Percentiles rank a stretch among this genome's conserved stretches.
Evolutionary conservation across 2,329 filamentous ascomycete species (phyloP).

Genomic region (Phialophora tarda): DNA sequence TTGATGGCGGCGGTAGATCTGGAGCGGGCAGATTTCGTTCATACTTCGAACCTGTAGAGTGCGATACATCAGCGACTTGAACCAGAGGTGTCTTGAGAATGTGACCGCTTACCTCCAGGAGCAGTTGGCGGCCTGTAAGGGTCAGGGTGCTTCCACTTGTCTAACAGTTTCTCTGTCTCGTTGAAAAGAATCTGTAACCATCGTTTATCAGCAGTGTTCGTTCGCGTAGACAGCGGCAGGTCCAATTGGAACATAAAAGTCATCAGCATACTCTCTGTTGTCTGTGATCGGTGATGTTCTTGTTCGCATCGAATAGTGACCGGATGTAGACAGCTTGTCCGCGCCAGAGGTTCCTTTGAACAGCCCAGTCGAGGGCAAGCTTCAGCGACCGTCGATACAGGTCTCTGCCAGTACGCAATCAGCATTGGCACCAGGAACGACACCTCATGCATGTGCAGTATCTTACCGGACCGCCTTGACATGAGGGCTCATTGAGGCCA

Average conservation of each 20-base stretch:
- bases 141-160: constrained; percentile 97
- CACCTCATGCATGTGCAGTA: constrained; percentile 8
- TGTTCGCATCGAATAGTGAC: constrained; percentile 91
- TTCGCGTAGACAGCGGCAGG: neutral
- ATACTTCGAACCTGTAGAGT: constrained; percentile 80
- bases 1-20: constrained; percentile 63
- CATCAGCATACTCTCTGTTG: constrained; percentile 73
- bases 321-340: constrained; percentile 96
- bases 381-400: constrained; percentile 94
- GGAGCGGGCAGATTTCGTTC: constrained; percentile 88
- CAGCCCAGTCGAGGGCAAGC: constrained; percentile 92
- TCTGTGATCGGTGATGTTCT: constrained; percentile 78
- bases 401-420: constrained; percentile 55
- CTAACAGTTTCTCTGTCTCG: constrained; percentile 85
- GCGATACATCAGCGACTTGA: constrained; percentile 25
- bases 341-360: constrained; percentile 90
- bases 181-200: constrained; percentile 72
- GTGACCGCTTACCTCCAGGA: constrained; percentile 74
- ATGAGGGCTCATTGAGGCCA: constrained; percentile 44
- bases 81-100: neutral
- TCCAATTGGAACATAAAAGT: neutral
- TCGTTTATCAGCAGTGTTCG: constrained; percentile 28
- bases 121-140: constrained; percentile 88
- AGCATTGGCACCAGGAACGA: constrained; percentile 20
- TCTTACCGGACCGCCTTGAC: constrained; percentile 48